phyloP scores from a whole-genome alignment of 257 asterid genomes.

The Nyctanthes arbortristis region DNA sequence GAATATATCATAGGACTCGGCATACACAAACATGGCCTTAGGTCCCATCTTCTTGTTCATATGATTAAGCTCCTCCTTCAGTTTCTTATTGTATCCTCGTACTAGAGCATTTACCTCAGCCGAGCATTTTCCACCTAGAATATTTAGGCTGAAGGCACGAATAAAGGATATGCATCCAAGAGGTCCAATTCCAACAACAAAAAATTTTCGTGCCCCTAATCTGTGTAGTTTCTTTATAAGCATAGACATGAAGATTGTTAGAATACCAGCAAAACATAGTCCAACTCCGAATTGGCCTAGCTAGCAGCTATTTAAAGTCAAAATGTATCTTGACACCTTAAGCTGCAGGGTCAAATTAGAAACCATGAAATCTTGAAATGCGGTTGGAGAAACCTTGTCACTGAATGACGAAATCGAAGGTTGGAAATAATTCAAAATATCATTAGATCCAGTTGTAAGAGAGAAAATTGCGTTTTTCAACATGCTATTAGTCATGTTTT shows the following conservation, averaged over 20 bases:
- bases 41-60: constrained; percentile 33
- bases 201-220: constrained; percentile 55
- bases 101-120: constrained; percentile 34
- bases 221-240: constrained; percentile 34
- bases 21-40: constrained; percentile 39
- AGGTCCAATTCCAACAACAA: constrained; percentile 51
- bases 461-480: constrained; percentile 47
- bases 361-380: constrained; percentile 45
- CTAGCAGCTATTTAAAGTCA: too few species aligned
- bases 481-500: constrained; percentile 29
- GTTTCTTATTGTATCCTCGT: constrained; percentile 43
- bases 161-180: constrained; percentile 59
- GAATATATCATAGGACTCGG: constrained; percentile 48
- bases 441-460: constrained; percentile 53
- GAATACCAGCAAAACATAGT: too few species aligned
- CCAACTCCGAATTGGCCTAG: too few species aligned
- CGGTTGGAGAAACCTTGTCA: constrained; percentile 31
- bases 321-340: constrained; percentile 34
- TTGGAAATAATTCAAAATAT: constrained; percentile 53
- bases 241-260: too few species aligned
- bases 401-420: constrained; percentile 31
- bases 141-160: constrained; percentile 37
- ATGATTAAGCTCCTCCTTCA: constrained; percentile 25
- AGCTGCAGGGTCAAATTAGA: constrained; percentile 50
- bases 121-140: constrained; percentile 40